These are phyloP conservation scores for Graphilbum ipis-grandicollis DNA, from an alignment of 2,329 filamentous ascomycete species.

Conservation along the genomic window DNA sequence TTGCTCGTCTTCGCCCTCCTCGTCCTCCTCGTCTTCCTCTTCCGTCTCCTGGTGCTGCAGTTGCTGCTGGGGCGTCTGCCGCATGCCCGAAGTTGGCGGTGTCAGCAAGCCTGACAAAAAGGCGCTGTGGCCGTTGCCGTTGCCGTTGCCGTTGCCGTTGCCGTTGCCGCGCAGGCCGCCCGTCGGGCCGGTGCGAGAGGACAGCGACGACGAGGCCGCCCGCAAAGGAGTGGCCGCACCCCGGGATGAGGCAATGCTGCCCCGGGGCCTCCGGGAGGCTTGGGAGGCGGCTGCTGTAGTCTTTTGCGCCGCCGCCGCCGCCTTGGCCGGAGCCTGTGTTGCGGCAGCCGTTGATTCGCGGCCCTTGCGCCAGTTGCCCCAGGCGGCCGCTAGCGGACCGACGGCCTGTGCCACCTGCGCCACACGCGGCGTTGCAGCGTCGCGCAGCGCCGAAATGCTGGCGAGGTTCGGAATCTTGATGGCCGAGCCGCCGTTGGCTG, in stretches of 20 bases:
- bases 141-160: constrained; percentile 23
- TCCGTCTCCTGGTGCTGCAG: not conserved
- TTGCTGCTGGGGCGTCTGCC: constrained; percentile 29
- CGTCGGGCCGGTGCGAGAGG: too few species aligned
- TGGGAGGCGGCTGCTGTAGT: not conserved
- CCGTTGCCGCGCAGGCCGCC: too few species aligned
- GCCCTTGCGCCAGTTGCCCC: constrained; percentile 79
- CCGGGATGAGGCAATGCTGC: too few species aligned
- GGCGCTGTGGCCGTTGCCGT: constrained; percentile 21
- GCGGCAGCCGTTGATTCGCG: constrained; percentile 23
- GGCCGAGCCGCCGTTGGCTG: constrained; percentile 51
- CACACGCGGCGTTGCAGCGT: constrained; percentile 66
- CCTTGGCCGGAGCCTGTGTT: too few species aligned
- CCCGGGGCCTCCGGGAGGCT: too few species aligned
- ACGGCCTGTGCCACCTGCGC: constrained; percentile 75
- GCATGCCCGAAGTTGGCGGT: constrained; percentile 61
- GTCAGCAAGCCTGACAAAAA: constrained; percentile 73
- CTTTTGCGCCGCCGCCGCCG: not conserved
- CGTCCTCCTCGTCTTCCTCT: not conserved
- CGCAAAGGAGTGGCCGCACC: too few species aligned
- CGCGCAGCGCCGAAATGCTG: constrained; percentile 43
- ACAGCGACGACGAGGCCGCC: too few species aligned
- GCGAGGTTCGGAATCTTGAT: constrained; percentile 53
- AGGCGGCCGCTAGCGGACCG: constrained; percentile 68
- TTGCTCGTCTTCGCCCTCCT: not conserved